Percentiles rank a stretch among this genome's conserved stretches.
Evolutionary conservation across 768 basidiomycete genomes (phyloP).

Genomic region (Agaricus bisporus): DNA sequence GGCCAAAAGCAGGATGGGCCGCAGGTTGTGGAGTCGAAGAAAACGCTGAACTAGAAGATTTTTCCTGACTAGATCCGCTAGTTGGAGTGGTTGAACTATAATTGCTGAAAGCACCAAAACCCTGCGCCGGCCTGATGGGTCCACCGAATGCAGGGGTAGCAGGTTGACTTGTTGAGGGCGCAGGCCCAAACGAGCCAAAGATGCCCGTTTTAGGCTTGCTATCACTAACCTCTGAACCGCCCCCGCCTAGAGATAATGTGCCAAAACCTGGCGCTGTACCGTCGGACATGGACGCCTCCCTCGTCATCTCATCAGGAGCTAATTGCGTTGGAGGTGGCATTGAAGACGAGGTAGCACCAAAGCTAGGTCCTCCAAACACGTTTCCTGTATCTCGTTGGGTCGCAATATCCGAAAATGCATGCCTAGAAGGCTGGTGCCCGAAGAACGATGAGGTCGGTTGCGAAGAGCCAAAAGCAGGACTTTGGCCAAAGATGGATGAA

Average conservation of each 20-base stretch:
- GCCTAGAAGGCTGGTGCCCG: slow-evolving; percentile 22
- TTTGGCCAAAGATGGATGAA: slow-evolving; percentile 25
- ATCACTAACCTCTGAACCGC: slow-evolving; percentile 17
- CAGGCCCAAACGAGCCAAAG: slow-evolving; percentile 29
- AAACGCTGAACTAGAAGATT: slow-evolving; percentile 16
- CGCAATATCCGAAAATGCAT: slow-evolving; percentile 14
- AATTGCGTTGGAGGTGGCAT: slow-evolving; percentile 14
- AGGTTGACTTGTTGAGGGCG: slow-evolving; percentile 17
- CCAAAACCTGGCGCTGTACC: slow-evolving; percentile 32
- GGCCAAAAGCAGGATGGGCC: slow-evolving; percentile 12
- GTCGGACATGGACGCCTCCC: slow-evolving; percentile 45
- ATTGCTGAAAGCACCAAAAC: slow-evolving; percentile 29
- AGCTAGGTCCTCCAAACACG: slow-evolving; percentile 18
- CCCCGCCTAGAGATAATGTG: slow-evolving; percentile 28
- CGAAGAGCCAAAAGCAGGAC: slow-evolving; percentile 7
- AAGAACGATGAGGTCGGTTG: slow-evolving; percentile 11
- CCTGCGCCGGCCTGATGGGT: slow-evolving; percentile 28
- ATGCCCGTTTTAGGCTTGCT: slow-evolving; percentile 25
- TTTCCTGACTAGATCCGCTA: slow-evolving; percentile 2
- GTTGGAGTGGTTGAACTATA: slow-evolving; percentile 14
- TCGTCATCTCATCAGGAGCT: slow-evolving; percentile 27
- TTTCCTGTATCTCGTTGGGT: slow-evolving; percentile 5
- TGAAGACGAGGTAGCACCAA: slow-evolving; percentile 16
- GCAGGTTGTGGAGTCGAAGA: slow-evolving; percentile 9
- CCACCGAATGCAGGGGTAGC: slow-evolving; percentile 22